Percentiles rank a stretch among this genome's conserved stretches.
phyloP scores from a whole-genome alignment of 2,329 filamentous ascomycete species.

The Colletotrichum cuscutae region DNA sequence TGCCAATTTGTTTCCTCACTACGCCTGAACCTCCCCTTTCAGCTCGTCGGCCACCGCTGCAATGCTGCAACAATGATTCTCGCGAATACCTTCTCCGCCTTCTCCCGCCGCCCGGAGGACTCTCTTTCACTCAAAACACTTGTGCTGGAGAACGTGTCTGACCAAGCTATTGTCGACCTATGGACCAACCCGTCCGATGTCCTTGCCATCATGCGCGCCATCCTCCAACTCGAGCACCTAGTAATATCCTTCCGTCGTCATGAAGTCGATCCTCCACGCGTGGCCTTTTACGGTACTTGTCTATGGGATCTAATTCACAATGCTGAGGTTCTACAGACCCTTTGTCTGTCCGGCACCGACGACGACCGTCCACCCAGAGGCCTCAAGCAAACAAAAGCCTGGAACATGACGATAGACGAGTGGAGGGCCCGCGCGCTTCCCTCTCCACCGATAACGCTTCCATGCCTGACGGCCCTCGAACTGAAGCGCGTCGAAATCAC shows the following conservation, averaged over 20 bases:
- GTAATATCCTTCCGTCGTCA: slow-evolving; percentile 58
- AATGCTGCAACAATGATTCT: slow-evolving; percentile 62
- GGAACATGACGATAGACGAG: slow-evolving; percentile 48
- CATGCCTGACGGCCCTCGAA: slow-evolving; percentile 54
- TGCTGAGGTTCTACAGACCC: slow-evolving; percentile 54
- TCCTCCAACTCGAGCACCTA: slow-evolving; percentile 55
- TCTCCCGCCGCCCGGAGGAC: slow-evolving; percentile 57
- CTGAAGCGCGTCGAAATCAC: slow-evolving; percentile 54
- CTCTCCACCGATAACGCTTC: slow-evolving; percentile 46
- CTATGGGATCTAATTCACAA: slow-evolving; percentile 62
- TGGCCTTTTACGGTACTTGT: slow-evolving; percentile 51
- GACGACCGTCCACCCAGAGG: slow-evolving; percentile 49
- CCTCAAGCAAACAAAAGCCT: slow-evolving; percentile 50
- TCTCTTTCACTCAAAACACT: slow-evolving; percentile 54
- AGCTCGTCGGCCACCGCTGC: slow-evolving; percentile 57
- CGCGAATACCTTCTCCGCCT: slow-evolving; percentile 61
- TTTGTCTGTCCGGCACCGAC: slow-evolving; percentile 60
- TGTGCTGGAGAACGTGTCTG: slow-evolving; percentile 61
- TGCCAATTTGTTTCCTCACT: slow-evolving; percentile 57
- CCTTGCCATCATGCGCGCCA: slow-evolving; percentile 56
- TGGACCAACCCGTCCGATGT: slow-evolving; percentile 64
- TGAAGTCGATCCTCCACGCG: slow-evolving; percentile 46
- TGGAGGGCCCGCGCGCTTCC: slow-evolving; percentile 54
- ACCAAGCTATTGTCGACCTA: slow-evolving; percentile 57
- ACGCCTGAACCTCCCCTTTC: slow-evolving; percentile 63